Percentiles rank a stretch among this genome's conserved stretches.
Conservation (phyloP, 2,329 filamentous ascomycete genomes). For the Fusarium begoniae region DNA sequence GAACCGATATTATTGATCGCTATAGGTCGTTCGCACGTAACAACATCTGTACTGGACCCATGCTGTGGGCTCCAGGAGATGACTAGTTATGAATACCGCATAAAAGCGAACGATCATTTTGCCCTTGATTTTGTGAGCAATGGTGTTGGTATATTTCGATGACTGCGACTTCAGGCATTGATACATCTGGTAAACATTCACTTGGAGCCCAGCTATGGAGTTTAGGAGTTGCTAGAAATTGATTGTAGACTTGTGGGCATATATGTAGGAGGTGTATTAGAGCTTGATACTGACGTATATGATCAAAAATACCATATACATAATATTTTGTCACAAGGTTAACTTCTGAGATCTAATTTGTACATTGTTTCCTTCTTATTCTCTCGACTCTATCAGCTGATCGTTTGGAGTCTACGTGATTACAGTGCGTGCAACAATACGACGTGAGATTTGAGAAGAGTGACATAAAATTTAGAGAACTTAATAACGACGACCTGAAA, state of each 20-base stretch:
- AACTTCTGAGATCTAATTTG: not conserved
- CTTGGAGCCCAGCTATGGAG: not conserved
- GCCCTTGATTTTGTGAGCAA: not conserved
- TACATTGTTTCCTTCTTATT: not conserved
- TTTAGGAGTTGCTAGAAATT: not conserved
- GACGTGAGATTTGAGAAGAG: not conserved
- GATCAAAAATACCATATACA: not conserved
- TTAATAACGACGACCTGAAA: not conserved
- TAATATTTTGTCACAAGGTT: not conserved
- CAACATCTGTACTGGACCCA: conserved; percentile 53
- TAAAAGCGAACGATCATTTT: not conserved
- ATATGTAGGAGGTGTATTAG: not conserved
- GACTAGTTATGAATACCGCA: not conserved
- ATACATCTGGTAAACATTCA: not conserved
- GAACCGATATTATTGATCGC: conserved; percentile 63
- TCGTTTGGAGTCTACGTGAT: not conserved
- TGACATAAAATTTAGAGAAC: not conserved
- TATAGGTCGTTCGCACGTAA: conserved; percentile 64
- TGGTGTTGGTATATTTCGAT: not conserved
- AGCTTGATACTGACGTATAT: not conserved
- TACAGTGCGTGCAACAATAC: not conserved
- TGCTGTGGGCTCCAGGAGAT: conserved; percentile 43
- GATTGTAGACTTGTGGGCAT: not conserved
- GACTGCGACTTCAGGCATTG: not conserved
- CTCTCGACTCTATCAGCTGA: not conserved